These are phyloP conservation scores for Buddleja alternifolia DNA, from an alignment of 257 asterid genomes.

Conservation along the genomic window DNA sequence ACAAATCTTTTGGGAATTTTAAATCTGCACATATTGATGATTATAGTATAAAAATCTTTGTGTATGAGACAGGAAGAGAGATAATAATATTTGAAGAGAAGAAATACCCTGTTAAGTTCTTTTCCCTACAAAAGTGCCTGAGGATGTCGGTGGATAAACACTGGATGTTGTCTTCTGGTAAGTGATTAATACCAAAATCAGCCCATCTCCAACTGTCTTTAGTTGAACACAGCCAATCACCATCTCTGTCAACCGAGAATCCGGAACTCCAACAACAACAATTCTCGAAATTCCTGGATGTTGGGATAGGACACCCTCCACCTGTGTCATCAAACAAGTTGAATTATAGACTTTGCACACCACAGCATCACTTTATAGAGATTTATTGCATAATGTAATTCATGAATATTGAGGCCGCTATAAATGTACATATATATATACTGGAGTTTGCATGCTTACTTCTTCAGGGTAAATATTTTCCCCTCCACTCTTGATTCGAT, in stretches of 20 bases:
- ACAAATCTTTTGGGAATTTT: conserved; percentile 74
- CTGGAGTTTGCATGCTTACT: conserved; percentile 37
- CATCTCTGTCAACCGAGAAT: conserved; percentile 71
- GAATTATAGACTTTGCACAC: no score
- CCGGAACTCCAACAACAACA: conserved; percentile 74
- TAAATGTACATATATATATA: no score
- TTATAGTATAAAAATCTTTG: not conserved
- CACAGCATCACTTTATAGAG: not conserved
- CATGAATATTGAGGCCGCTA: no score
- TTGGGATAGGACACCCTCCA: conserved; percentile 66
- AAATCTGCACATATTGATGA: conserved; percentile 49
- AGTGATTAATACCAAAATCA: conserved; percentile 37
- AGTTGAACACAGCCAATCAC: conserved; percentile 67
- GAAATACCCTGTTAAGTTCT: conserved; percentile 67
- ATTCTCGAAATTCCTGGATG: conserved; percentile 70
- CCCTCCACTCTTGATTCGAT: conserved; percentile 90
- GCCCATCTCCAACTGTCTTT: conserved; percentile 76
- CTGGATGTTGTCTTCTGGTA: conserved; percentile 30
- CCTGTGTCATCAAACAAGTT: no score
- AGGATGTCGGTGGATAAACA: conserved; percentile 59
- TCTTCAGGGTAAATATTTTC: conserved; percentile 90
- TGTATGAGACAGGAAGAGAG: not conserved
- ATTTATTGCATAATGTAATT: no score
- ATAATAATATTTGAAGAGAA: not conserved
- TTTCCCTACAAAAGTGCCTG: conserved; percentile 63